phyloP scores from a whole-genome alignment of 2,329 filamentous ascomycete genomes.

The Malbranchea zuffiana region DNA sequence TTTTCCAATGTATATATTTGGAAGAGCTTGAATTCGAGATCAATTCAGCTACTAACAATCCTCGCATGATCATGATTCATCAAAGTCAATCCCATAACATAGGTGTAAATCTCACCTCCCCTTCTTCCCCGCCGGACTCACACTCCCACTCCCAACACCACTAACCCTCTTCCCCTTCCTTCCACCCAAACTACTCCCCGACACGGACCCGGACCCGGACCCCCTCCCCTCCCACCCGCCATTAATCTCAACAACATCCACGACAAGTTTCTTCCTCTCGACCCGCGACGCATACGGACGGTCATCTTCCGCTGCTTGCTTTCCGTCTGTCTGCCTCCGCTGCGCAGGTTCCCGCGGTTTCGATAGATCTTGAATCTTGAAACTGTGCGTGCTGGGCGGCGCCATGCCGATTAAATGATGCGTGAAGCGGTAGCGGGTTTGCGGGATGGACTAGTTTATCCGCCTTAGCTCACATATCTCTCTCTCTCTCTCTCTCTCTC shows the following conservation, averaged over 20 bases:
- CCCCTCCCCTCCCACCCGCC: constrained; percentile 9
- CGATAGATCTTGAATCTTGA: constrained; percentile 8
- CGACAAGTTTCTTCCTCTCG: constrained; percentile 6
- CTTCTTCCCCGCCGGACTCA: constrained; percentile 3
- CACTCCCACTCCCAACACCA: constrained; percentile 2
- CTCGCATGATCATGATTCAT: too few relatives aligned
- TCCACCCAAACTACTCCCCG: neutral
- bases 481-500: neutral
- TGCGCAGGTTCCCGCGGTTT: neutral
- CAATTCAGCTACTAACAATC: too few relatives aligned
- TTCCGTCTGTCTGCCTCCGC: too few relatives aligned
- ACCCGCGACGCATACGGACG: too few relatives aligned
- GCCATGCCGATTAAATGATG: constrained; percentile 23
- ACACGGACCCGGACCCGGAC: neutral
- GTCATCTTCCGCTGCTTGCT: too few relatives aligned
- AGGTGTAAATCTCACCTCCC: too few relatives aligned
- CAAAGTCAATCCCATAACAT: too few relatives aligned
- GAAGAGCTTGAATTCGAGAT: too few relatives aligned
- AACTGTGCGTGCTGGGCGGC: constrained; percentile 5
- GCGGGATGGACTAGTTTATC: constrained; percentile 27
- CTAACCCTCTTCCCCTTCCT: constrained; percentile 1
- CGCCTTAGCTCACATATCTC: neutral
- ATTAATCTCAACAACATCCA: constrained; percentile 15
- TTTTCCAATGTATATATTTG: too few relatives aligned
- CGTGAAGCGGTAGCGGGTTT: constrained; percentile 29